phyloP scores from a whole-genome alignment of 2,329 filamentous ascomycete genomes.

The Ustulina deusta region DNA sequence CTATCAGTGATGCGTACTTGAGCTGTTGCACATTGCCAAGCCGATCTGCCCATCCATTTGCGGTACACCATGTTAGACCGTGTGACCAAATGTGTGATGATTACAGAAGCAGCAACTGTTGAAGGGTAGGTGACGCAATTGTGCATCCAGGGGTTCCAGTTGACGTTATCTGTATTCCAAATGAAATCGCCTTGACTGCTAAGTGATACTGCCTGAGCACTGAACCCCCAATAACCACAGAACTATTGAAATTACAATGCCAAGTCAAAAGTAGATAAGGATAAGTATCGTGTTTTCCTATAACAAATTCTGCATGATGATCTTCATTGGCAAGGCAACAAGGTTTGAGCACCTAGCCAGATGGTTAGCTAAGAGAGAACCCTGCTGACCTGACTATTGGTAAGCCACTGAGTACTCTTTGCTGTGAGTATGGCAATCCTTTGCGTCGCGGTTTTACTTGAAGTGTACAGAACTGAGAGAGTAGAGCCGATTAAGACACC shows the following conservation, averaged over 20 bases:
- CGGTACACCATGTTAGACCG: neutral
- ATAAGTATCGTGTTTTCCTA: neutral
- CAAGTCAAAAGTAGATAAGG: neutral
- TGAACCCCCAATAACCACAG: too few relatives aligned
- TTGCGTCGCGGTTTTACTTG: constrained; percentile 1
- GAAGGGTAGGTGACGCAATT: constrained; percentile 30
- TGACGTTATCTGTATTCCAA: constrained; percentile 8
- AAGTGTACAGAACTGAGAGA: too few relatives aligned
- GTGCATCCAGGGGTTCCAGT: constrained; percentile 18
- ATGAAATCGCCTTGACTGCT: too few relatives aligned
- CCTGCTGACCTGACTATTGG: constrained; percentile 1
- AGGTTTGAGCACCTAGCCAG: neutral
- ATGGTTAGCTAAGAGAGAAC: neutral
- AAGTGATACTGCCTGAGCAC: too few relatives aligned
- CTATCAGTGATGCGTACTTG: constrained; percentile 7
- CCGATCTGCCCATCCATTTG: neutral
- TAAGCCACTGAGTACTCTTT: neutral
- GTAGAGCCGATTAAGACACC: neutral
- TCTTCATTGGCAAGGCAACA: constrained; percentile 5
- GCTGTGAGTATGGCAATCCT: neutral
- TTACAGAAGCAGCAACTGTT: neutral
- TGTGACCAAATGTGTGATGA: neutral
- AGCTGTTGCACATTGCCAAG: constrained; percentile 11
- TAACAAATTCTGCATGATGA: neutral
- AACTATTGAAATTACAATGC: too few relatives aligned